Percentiles rank a stretch among this genome's conserved stretches.
Conservation (phyloP, 129 eudicot species). For the Kitagawia praeruptora region DNA sequence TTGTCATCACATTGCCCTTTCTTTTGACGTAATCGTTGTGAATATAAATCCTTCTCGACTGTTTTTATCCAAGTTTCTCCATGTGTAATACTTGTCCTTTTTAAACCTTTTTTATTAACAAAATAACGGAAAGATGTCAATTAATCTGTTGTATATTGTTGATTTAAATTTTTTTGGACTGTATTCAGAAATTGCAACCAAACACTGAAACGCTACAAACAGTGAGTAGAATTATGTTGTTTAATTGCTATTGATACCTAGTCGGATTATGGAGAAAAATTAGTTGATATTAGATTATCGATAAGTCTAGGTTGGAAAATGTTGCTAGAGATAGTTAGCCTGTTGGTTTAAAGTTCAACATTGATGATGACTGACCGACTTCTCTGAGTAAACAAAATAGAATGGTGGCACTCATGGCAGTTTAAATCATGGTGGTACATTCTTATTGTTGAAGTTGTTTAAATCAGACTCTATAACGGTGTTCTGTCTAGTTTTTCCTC, state of each 20-base stretch:
- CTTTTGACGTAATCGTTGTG: not conserved
- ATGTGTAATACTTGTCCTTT: not conserved
- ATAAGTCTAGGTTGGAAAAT: not conserved
- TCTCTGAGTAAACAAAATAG: not conserved
- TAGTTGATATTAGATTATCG: not conserved
- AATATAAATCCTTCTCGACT: not conserved
- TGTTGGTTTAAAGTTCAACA: not conserved
- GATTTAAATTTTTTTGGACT: too few relatives aligned
- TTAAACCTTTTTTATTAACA: not conserved
- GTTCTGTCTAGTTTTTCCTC: not conserved
- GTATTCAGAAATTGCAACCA: not conserved
- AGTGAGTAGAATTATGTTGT: not conserved
- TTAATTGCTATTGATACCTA: not conserved
- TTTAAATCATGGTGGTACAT: not conserved
- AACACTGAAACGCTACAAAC: not conserved
- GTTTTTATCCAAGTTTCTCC: not conserved
- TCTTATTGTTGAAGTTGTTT: not conserved
- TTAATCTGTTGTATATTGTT: not conserved
- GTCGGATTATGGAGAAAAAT: not conserved
- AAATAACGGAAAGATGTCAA: not conserved
- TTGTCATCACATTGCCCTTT: not conserved
- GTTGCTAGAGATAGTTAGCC: not conserved
- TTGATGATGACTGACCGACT: not conserved
- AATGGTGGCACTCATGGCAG: not conserved
- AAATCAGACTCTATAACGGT: not conserved